phyloP scores from a whole-genome alignment of 2,329 filamentous ascomycete species.

The Hypoxylon sp. region DNA sequence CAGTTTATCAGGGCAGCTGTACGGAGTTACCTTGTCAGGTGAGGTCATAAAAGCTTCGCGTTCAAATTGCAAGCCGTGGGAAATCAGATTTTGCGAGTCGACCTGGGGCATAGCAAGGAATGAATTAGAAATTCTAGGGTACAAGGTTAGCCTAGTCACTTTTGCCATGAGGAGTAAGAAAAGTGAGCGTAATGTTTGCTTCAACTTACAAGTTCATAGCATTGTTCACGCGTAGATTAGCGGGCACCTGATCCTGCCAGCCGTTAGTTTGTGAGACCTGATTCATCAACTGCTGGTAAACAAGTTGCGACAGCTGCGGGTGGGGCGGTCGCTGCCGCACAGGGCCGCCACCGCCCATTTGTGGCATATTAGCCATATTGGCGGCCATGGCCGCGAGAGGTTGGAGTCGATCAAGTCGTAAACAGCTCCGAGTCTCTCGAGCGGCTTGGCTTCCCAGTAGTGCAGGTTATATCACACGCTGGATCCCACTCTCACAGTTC shows the following conservation, averaged over 20 bases:
- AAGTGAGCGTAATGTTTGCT: conserved; percentile 5
- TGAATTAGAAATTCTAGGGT: conserved; percentile 63
- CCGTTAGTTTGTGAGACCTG: conserved; percentile 41
- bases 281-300: conserved; percentile 53
- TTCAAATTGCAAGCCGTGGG: conserved; percentile 61
- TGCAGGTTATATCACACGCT: conserved; percentile 3
- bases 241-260: conserved; percentile 52
- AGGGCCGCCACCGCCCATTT: conserved; percentile 64
- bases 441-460: neutral
- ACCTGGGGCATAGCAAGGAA: conserved; percentile 58
- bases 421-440: conserved; percentile 4
- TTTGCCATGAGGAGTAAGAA: neutral
- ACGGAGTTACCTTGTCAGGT: conserved; percentile 60
- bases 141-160: conserved; percentile 23
- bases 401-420: conserved; percentile 35
- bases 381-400: conserved; percentile 67
- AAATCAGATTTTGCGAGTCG: conserved; percentile 57
- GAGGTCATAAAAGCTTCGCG: conserved; percentile 60
- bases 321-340: conserved; percentile 57
- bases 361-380: conserved; percentile 70
- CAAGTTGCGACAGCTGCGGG: conserved; percentile 55
- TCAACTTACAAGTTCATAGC: conserved; percentile 53
- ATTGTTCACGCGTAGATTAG: conserved; percentile 51
- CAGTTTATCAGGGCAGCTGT: neutral
- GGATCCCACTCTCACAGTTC: conserved; percentile 1